phyloP scores from a whole-genome alignment of 106 monocot genomes.

The Allium sativum region DNA sequence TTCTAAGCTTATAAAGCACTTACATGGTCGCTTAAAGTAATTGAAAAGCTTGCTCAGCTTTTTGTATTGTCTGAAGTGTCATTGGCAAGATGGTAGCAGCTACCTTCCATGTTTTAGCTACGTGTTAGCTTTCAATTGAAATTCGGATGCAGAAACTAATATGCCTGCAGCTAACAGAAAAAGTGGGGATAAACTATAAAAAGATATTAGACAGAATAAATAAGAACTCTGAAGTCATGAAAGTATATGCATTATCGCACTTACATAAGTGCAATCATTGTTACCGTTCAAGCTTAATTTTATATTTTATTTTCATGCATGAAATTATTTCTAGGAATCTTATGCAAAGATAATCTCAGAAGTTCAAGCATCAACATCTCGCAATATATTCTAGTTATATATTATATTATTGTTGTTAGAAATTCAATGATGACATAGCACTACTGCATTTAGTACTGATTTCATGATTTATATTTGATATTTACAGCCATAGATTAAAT shows the following conservation, averaged over 20 bases:
- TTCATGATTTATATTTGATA: background rate
- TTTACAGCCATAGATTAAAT: background rate
- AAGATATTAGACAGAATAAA: conserved; percentile 62
- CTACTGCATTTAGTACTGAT: no score
- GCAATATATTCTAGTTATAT: conserved; percentile 34
- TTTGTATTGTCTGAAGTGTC: background rate
- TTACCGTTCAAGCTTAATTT: no score
- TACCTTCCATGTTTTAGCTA: background rate
- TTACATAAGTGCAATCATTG: no score
- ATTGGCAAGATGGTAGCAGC: background rate
- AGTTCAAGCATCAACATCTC: conserved; percentile 61
- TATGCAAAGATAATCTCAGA: conserved; percentile 65
- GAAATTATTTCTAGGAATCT: conserved; percentile 32
- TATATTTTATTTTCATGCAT: background rate
- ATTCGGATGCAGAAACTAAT: conserved; percentile 64
- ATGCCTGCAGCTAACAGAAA: conserved; percentile 54
- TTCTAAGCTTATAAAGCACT: no score
- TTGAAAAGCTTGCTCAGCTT: no score
- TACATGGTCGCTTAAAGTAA: no score
- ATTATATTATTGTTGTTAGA: background rate
- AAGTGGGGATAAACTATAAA: conserved; percentile 67
- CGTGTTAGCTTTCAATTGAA: background rate
- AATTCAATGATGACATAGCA: background rate
- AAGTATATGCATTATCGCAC: conserved; percentile 21
- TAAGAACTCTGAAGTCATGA: conserved; percentile 49